Conservation (phyloP, 139 green algal species). For the Chlorella sp. region DNA sequence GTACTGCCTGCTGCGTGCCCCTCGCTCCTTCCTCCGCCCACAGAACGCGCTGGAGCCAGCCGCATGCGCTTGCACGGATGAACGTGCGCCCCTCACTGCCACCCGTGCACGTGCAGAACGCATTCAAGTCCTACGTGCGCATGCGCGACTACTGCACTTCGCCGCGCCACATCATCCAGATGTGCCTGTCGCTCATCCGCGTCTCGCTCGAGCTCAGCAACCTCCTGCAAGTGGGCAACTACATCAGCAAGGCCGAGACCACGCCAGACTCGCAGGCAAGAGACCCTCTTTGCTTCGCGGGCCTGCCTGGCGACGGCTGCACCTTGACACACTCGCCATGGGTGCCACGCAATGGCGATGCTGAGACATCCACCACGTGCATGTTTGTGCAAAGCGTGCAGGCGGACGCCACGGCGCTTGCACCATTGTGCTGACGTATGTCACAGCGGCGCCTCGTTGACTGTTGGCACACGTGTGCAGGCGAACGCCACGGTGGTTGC, state of each 20-base stretch:
- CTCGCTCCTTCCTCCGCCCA: too few species aligned
- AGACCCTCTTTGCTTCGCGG: neutral
- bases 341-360: neutral
- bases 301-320: neutral
- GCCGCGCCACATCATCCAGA: conserved; percentile 71
- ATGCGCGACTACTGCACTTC: conserved; percentile 92
- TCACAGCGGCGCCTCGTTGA: neutral
- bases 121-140: conserved; percentile 87
- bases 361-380: neutral
- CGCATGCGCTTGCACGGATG: neutral
- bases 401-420: neutral
- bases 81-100: neutral
- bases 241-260: conserved; percentile 79
- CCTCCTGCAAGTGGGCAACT: conserved; percentile 80
- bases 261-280: conserved; percentile 37
- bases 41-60: too few species aligned
- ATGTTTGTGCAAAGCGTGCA: neutral
- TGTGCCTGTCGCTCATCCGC: conserved; percentile 84
- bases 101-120: conserved; percentile 36
- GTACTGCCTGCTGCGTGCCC: too few species aligned
- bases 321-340: neutral
- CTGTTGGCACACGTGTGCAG: neutral
- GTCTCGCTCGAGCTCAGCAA: conserved; percentile 75
- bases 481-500: neutral
- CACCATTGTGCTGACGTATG: neutral